Percentiles rank a stretch among this genome's conserved stretches.
phyloP scores from a whole-genome alignment of 495 filamentous ascomycete genomes.

The Penicillium flavigenum region DNA sequence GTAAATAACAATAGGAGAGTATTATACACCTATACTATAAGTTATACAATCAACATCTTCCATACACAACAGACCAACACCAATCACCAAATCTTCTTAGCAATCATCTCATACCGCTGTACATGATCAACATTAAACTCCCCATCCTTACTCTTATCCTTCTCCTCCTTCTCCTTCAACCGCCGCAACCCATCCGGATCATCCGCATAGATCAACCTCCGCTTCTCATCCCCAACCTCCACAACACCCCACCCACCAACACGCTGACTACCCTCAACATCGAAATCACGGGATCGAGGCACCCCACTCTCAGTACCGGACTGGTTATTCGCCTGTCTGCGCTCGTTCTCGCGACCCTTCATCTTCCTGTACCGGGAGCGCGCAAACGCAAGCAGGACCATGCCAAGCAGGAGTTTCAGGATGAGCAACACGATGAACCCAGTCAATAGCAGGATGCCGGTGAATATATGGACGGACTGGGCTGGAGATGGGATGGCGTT shows the following conservation, averaged over 20 bases:
- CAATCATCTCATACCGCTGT: constrained; percentile 85
- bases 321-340: constrained; percentile 11
- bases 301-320: constrained; percentile 3
- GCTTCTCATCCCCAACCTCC: constrained; percentile 85
- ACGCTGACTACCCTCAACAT: constrained; percentile 67
- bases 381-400: constrained; percentile 72
- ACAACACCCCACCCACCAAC: constrained; percentile 80
- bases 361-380: constrained; percentile 75
- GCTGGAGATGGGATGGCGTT: constrained; percentile 47
- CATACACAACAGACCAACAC: background rate
- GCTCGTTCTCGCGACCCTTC: constrained; percentile 66
- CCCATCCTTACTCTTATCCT: constrained; percentile 56
- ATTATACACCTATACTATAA: background rate
- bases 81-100: constrained; percentile 84
- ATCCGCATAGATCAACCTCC: constrained; percentile 83
- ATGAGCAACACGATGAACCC: constrained; percentile 74
- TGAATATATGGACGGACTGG: constrained; percentile 51
- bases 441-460: constrained; percentile 74
- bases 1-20: background rate
- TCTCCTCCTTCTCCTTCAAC: constrained; percentile 69
- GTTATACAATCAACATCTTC: background rate
- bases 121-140: constrained; percentile 64
- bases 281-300: constrained; percentile 45
- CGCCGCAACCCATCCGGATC: constrained; percentile 68
- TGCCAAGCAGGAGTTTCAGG: constrained; percentile 80